phyloP scores from a whole-genome alignment of 352 stramenopile genomes.

The Pythium brassicae region DNA sequence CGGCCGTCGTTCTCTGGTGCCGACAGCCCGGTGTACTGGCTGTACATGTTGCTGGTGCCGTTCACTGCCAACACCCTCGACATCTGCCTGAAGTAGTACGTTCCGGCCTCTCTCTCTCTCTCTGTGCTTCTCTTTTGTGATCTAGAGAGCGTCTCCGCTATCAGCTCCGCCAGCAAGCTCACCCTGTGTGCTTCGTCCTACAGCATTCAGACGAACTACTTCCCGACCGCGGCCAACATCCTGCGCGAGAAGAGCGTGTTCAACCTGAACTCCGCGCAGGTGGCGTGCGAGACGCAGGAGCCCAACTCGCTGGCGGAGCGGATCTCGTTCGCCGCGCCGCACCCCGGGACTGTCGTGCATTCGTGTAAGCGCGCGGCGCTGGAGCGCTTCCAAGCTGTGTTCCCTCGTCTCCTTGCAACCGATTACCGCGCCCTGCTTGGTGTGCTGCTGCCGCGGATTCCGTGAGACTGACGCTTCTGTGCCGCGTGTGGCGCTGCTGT shows the following conservation, averaged over 20 bases:
- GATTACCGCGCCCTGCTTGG: conserved; percentile 8
- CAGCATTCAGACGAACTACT: conserved; percentile 61
- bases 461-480: background rate
- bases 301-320: conserved; percentile 8
- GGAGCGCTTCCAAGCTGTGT: no score
- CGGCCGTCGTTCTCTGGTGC: no score
- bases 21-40: conserved; percentile 58
- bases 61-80: conserved; percentile 57
- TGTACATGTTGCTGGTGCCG: conserved; percentile 59
- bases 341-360: conserved; percentile 18
- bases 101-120: no score
- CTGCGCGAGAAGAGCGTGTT: conserved; percentile 56
- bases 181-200: conserved; percentile 1
- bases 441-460: background rate
- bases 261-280: conserved; percentile 34
- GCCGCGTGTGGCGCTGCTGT: conserved; percentile 1
- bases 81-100: conserved; percentile 67
- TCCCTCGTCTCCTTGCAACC: conserved; percentile 9
- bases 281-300: conserved; percentile 26
- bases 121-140: background rate
- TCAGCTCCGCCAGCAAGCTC: background rate
- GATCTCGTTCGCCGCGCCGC: conserved; percentile 8
- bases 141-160: background rate
- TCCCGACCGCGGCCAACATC: conserved; percentile 62
- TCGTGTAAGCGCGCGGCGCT: conserved; percentile 23